A percentile compares a stretch with the other conserved stretches of the same genome.
phyloP scores from a whole-genome alignment of 108 stramenopile species.

The Schizochytrium sp. region DNA sequence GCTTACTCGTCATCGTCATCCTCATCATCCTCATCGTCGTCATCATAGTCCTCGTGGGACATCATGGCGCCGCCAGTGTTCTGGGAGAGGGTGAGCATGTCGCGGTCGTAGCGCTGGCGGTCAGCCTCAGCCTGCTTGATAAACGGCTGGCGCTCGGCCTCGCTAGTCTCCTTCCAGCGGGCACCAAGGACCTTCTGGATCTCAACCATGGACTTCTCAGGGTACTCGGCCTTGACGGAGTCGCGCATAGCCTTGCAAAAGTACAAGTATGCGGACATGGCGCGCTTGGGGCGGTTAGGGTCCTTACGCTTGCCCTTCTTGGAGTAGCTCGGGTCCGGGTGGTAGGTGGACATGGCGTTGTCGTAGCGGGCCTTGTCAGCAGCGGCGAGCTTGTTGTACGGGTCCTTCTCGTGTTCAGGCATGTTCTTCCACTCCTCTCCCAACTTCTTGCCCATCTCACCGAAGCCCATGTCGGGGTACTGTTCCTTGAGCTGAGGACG shows the following conservation, averaged over 20 bases:
- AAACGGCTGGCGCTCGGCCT: conserved; percentile 42
- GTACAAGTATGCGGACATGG: conserved; percentile 55
- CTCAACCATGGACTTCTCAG: conserved; percentile 58
- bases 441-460: conserved; percentile 78
- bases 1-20: conserved; percentile 58
- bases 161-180: conserved; percentile 54
- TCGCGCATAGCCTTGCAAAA: conserved; percentile 51
- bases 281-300: conserved; percentile 56
- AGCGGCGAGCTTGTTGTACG: conserved; percentile 69
- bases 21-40: conserved; percentile 49
- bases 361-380: conserved; percentile 55
- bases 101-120: conserved; percentile 58
- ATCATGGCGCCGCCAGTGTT: background rate
- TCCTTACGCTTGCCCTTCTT: conserved; percentile 40
- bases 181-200: conserved; percentile 50
- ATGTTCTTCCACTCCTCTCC: conserved; percentile 79
- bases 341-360: conserved; percentile 53
- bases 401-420: conserved; percentile 74
- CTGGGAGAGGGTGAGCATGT: conserved; percentile 57
- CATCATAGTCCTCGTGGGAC: conserved; percentile 12
- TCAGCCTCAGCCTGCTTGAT: conserved; percentile 59
- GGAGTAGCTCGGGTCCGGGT: conserved; percentile 15
- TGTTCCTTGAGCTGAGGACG: conserved; percentile 76
- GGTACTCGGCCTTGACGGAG: conserved; percentile 29
- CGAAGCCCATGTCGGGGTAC: conserved; percentile 76